Base-by-base conservation (phyloP, 2,329 filamentous ascomycete species). In the Hyphodiscus sp. region DNA sequence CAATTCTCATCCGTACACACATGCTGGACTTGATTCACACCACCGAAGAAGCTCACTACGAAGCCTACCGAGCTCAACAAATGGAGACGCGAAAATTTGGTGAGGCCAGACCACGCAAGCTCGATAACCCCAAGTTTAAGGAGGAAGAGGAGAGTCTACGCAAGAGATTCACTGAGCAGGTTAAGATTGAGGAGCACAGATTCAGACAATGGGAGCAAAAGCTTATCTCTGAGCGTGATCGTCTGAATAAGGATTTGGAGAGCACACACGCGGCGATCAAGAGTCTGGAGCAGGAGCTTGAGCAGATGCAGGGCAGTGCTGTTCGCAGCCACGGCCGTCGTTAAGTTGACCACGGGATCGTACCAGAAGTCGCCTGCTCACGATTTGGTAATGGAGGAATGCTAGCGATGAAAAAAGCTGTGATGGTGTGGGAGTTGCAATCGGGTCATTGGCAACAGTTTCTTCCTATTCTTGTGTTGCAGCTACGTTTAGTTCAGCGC, bases 81-180 rank as follows among this genome's bases (percentile, higher is more conserved):
- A 99, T 99, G 94, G 94, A 99, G 81, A 99, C 94, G 49, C 85
- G 94, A 76, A 99, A 99, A 77, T 97, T 99, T 66, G 94, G 94
- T 74, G 95, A 99, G 78, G 92, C 91, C 56, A 86, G 92, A 63
- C 94, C 94, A 65, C 83, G 92, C 75, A 99, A 99, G 83, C 81
- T 99, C 67, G 94, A 99, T 78, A 99, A 99, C 81, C 94, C 94
- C 76, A 99, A 99, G 81, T 99, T 97, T 83, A 99, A 99, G 84
- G 94, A 99, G 74, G 94, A 99, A 76, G 94, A 99, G 72, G 94
- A 99, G 81, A 89, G 89, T 58, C 85, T 99, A 62, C 86, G 94
- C 76, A 99, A 99, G 85, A 85, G 95, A 66, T 99, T 99, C 77
- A 99, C 94, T 65, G 94, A 99, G 79, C 94, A 99, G 75, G 94